Conservation (phyloP, 768 basidiomycete genomes). For the Lentinula lateritia region DNA sequence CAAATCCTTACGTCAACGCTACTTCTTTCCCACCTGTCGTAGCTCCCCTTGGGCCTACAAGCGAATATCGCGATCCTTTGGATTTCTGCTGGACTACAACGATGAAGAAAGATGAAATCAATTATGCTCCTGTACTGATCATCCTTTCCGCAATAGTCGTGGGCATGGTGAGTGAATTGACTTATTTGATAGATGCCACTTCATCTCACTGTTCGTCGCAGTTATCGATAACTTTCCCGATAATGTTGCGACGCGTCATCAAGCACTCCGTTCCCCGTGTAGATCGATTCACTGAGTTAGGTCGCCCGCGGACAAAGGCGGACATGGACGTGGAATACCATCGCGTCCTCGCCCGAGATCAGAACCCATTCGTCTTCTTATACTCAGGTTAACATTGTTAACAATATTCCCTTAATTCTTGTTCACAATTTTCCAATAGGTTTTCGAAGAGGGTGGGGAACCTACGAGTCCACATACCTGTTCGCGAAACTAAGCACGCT, state of each 20-base stretch:
- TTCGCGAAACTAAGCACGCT: conserved; percentile 66
- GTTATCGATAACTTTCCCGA: conserved; percentile 69
- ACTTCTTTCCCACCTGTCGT: conserved; percentile 44
- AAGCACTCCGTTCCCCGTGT: conserved; percentile 54
- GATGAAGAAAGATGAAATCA: conserved; percentile 63
- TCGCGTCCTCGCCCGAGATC: conserved; percentile 55
- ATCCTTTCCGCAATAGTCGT: conserved; percentile 52
- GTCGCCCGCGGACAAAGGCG: conserved; percentile 44
- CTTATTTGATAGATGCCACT: not conserved
- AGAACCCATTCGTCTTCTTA: conserved; percentile 64
- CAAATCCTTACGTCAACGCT: conserved; percentile 62
- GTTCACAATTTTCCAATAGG: conserved; percentile 29
- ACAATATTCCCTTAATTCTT: conserved; percentile 12
- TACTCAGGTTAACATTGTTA: conserved; percentile 43
- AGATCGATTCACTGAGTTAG: conserved; percentile 68
- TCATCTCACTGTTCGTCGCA: conserved; percentile 17
- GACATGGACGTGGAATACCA: conserved; percentile 72
- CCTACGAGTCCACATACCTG: conserved; percentile 61
- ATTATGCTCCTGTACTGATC: conserved; percentile 60
- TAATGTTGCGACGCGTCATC: conserved; percentile 55
- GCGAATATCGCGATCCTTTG: conserved; percentile 52
- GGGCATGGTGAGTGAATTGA: conserved; percentile 34
- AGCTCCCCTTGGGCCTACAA: conserved; percentile 48
- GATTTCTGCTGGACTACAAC: conserved; percentile 82
- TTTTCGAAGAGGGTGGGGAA: conserved; percentile 65